Evolutionary conservation across 2,329 filamentous ascomycete species (phyloP).

Genomic region (Orbilia javanica): DNA sequence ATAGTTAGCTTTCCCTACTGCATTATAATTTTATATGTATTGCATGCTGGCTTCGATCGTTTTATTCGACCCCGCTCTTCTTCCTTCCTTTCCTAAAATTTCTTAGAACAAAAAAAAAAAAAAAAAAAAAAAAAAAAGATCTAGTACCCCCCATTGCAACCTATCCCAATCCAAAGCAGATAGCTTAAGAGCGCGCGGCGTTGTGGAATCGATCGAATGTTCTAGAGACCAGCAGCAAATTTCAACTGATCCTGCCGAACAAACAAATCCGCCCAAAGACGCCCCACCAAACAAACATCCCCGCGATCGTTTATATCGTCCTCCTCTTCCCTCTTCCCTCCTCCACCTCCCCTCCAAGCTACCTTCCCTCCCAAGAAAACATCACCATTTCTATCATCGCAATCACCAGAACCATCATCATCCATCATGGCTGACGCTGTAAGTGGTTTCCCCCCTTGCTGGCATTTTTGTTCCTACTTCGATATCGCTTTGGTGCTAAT

Average conservation of each 20-base stretch:
- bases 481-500: not conserved
- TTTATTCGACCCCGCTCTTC: not conserved
- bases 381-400: not conserved
- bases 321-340: not conserved
- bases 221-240: conserved; percentile 48
- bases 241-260: conserved; percentile 35
- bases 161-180: too few species aligned
- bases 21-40: not conserved
- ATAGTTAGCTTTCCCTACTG: not conserved
- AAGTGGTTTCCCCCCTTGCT: not conserved
- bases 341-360: not conserved
- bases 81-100: too few species aligned
- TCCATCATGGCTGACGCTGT: conserved; percentile 53
- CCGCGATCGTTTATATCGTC: conserved; percentile 45
- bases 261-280: not conserved
- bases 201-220: conserved; percentile 47
- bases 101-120: too few species aligned
- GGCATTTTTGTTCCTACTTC: not conserved
- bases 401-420: not conserved
- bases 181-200: conserved; percentile 1
- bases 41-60: not conserved
- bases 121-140: too few species aligned
- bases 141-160: too few species aligned
- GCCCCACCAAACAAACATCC: conserved; percentile 52
- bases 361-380: not conserved